Evolutionary conservation across 2,329 filamentous ascomycete species (phyloP).

Genomic region (Dactylellina parvicollis): DNA sequence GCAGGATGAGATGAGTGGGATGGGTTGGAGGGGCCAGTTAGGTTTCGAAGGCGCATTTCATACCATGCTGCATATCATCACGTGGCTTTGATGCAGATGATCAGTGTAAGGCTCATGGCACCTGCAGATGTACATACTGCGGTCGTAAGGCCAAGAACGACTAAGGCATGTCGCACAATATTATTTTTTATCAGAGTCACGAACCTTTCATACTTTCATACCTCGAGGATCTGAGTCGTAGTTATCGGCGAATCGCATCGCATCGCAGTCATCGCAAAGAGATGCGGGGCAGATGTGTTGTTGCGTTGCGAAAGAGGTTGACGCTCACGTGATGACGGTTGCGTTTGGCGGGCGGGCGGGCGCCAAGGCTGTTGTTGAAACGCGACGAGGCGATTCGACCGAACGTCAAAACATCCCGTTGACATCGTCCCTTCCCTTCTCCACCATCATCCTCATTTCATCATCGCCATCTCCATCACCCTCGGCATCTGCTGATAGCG

Average conservation of each 20-base stretch:
- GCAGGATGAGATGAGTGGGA: conserved; percentile 14
- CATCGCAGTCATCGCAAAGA: neutral
- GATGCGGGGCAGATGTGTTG: conserved; percentile 17
- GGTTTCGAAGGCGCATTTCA: conserved; percentile 1
- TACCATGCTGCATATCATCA: conserved; percentile 21
- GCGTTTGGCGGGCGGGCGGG: neutral
- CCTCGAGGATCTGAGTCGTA: no score
- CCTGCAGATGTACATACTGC: conserved; percentile 18
- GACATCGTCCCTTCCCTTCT: conserved; percentile 3
- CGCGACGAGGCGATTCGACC: conserved; percentile 9
- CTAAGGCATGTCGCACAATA: neutral
- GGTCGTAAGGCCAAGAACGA: neutral
- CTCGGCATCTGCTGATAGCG: conserved; percentile 15
- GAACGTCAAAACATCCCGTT: conserved; percentile 16
- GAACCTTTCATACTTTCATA: no score
- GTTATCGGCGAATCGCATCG: no score
- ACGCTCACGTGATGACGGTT: neutral
- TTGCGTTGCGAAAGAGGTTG: neutral
- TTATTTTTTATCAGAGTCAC: no score
- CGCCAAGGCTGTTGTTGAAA: conserved; percentile 4
- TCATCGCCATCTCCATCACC: conserved; percentile 6
- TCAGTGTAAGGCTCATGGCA: conserved; percentile 2
- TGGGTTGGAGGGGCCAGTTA: conserved; percentile 17
- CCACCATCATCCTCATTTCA: conserved; percentile 4
- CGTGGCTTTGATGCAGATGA: conserved; percentile 31